Evolutionary conservation across 1,284 basidiomycete species (phyloP).

Genomic region (Polyporus tsugae): DNA sequence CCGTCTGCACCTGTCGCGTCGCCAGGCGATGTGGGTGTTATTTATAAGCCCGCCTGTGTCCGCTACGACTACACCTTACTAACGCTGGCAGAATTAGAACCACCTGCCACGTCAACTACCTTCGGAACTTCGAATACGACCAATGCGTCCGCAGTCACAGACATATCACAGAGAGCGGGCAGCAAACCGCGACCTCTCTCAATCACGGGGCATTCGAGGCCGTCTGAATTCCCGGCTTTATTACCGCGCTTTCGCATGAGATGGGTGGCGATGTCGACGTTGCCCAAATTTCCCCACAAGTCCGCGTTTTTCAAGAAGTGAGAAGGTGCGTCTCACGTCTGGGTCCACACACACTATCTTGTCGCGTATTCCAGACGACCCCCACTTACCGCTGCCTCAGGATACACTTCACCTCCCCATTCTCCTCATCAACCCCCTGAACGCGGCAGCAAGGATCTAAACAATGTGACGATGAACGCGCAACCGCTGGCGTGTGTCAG

Average conservation of each 20-base stretch:
- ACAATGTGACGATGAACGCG: neutral
- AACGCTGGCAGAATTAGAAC: neutral
- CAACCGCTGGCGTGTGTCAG: neutral
- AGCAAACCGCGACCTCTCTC: no score
- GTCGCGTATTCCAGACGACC: neutral
- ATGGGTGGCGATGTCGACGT: neutral
- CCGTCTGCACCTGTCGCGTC: neutral
- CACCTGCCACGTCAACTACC: neutral
- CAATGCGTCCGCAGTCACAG: neutral
- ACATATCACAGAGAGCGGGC: neutral
- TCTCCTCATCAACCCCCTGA: neutral
- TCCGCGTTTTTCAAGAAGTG: neutral
- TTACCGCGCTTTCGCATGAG: neutral
- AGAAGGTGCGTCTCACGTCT: neutral
- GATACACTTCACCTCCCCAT: neutral
- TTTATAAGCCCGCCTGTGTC: neutral
- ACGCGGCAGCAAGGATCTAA: neutral
- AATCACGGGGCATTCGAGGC: neutral
- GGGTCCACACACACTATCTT: no score
- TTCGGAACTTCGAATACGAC: neutral
- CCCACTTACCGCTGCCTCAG: neutral
- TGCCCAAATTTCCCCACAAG: neutral
- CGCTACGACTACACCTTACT: neutral
- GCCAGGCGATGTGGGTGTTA: neutral
- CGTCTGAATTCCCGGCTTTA: neutral